phyloP scores from a whole-genome alignment of 495 filamentous ascomycete species.

The Penicillium alfredii region DNA sequence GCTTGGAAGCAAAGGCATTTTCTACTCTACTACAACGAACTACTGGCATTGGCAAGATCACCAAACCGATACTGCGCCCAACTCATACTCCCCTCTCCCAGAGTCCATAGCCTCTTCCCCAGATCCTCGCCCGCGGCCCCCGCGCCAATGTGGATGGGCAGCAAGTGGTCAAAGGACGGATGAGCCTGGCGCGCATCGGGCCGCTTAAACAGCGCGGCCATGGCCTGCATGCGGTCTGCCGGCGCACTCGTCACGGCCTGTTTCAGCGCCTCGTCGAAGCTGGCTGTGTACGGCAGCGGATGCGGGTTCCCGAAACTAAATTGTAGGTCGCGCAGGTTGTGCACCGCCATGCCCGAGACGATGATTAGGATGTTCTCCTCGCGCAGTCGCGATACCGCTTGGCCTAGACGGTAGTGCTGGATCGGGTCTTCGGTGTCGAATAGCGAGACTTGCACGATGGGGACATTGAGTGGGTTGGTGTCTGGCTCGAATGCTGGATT shows the following conservation, averaged over 20 bases:
- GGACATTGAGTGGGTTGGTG: conserved; percentile 68
- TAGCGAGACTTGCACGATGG: conserved; percentile 76
- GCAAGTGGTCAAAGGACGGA: conserved; percentile 73
- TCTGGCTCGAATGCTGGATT: conserved; percentile 58
- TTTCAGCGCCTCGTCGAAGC: conserved; percentile 74
- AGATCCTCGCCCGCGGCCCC: conserved; percentile 62
- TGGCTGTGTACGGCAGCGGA: conserved; percentile 59
- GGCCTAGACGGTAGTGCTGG: conserved; percentile 65
- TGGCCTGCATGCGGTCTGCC: conserved; percentile 51
- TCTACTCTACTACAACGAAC: conserved; percentile 16
- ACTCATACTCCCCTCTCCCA: conserved; percentile 60
- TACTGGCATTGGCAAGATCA: conserved; percentile 37
- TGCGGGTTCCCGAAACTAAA: conserved; percentile 37
- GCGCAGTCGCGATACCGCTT: conserved; percentile 61
- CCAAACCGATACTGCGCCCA: conserved; percentile 78
- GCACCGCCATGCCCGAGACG: conserved; percentile 79
- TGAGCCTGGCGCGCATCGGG: conserved; percentile 70
- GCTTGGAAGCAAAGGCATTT: too few relatives aligned
- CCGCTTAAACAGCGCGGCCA: conserved; percentile 55
- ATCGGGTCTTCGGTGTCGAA: conserved; percentile 62
- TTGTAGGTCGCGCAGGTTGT: conserved; percentile 68
- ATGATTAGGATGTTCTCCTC: conserved; percentile 70
- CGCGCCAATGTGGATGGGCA: conserved; percentile 70
- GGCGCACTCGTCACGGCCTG: conserved; percentile 53
- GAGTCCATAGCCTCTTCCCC: conserved; percentile 58